Evolutionary conservation across 2,329 filamentous ascomycete species (phyloP), one percentile per base, ranked within the genome.

Genomic region (Cladosporium austrohemisphaericum): DNA sequence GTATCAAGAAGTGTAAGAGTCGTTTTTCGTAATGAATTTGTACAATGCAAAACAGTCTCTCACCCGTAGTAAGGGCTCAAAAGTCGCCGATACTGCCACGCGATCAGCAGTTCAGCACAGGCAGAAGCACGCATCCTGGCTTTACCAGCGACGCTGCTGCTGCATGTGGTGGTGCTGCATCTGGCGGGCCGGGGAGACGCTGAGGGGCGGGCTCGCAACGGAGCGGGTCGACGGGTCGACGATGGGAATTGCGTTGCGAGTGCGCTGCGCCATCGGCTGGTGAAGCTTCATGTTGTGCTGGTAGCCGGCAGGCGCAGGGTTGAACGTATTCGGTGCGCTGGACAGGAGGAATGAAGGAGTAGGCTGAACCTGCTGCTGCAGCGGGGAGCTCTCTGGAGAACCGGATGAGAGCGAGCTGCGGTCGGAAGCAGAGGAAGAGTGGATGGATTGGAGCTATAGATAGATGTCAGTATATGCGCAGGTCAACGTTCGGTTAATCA

Each of bases 201-300:
- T 83, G 55, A 85, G 85, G 20, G 92, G 89, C 59, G 92, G 92
- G 74, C 89, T 95, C 50, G 89, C 84, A 76, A 96, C 85, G 64
- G 90, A 83, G 65, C 93, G 90, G 50, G 92, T 96, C 60, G 81
- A 87, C 48, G 93, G 93, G 77, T 98, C 95, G 71, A 97, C 88
- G 68, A 98, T 98, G 52, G 92, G 92, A 59, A 97, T 97, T 64
- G 93, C 89, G 70, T 96, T 97, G 71, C 90, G 88, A 51, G 86
- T 83, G 60, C 93, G 88, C 56, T 91, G 88, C 54, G 91, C 88
- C 54, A 91, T 79, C 53, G 91, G 89, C 76, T 96, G 92, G 72
- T 95, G 89, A 55, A 94, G 77, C 75, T 95, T 96, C 61, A 92
- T 76, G 71, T 82, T 55, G 56, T 68, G 68, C 73, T 86, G 83